These are phyloP conservation scores for Eucalyptus cladocalyx DNA, from an alignment of 345 rosid species.

Conservation along the genomic window DNA sequence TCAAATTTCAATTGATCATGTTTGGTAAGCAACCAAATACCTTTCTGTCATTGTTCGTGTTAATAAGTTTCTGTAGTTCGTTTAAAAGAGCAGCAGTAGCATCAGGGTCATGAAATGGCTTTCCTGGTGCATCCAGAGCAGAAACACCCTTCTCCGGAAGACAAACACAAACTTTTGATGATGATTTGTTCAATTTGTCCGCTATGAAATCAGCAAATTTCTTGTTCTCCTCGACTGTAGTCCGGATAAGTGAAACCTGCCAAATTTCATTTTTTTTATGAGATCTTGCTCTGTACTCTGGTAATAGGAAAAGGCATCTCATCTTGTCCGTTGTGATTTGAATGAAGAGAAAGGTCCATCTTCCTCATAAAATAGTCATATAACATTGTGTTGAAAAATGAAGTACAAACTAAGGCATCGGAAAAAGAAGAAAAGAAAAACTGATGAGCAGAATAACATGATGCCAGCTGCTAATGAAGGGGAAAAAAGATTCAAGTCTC, in stretches of 20 bases:
- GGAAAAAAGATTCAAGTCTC: not conserved
- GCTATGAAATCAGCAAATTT: constrained; percentile 70
- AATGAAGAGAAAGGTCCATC: not conserved
- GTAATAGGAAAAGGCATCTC: not conserved
- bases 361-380: not conserved
- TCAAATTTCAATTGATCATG: not conserved
- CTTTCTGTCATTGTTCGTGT: constrained; percentile 49
- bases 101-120: constrained; percentile 77
- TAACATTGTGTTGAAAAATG: not conserved
- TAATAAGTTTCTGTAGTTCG: constrained; percentile 52
- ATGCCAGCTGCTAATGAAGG: not conserved
- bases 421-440: not conserved
- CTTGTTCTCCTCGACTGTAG: constrained; percentile 70
- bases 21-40: constrained; percentile 12
- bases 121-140: constrained; percentile 69
- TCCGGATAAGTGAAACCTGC: constrained; percentile 79
- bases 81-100: constrained; percentile 48
- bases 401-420: not conserved
- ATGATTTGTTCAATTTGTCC: constrained; percentile 59
- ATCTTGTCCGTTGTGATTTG: not conserved
- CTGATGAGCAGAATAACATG: not conserved
- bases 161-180: constrained; percentile 54
- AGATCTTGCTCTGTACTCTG: not conserved
- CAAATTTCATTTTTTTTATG: not conserved
- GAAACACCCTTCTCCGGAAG: constrained; percentile 79